phyloP scores from a whole-genome alignment of 371 early-diverging fungal species.

The Agmasoma carcini region DNA sequence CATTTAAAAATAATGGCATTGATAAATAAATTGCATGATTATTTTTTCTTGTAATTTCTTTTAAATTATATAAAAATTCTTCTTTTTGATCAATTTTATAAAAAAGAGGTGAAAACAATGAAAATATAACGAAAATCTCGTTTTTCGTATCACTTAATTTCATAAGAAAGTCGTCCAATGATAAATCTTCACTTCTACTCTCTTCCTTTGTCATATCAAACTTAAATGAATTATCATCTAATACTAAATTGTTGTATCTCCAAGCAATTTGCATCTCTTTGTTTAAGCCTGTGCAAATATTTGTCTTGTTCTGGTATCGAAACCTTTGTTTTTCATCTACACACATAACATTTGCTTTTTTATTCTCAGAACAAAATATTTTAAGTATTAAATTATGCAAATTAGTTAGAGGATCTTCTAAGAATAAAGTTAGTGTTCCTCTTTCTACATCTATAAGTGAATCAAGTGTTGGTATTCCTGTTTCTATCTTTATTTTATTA shows the following conservation, averaged over 20 bases:
- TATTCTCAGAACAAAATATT: not conserved
- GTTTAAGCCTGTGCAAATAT: not conserved
- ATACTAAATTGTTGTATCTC: not conserved
- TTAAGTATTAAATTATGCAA: slow-evolving; percentile 3
- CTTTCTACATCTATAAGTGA: not conserved
- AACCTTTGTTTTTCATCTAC: not conserved
- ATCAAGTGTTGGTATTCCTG: slow-evolving; percentile 13
- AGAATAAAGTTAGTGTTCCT: slow-evolving; percentile 1
- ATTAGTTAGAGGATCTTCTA: not conserved
- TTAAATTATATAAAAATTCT: not conserved
- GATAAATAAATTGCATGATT: slow-evolving; percentile 2
- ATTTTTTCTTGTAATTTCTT: slow-evolving; percentile 4
- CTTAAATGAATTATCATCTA: not conserved
- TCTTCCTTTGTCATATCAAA: not conserved
- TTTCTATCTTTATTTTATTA: too few species aligned
- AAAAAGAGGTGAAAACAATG: slow-evolving; percentile 11
- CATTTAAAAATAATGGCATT: not conserved
- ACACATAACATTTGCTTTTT: not conserved
- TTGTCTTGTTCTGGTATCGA: not conserved
- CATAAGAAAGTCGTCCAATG: not conserved
- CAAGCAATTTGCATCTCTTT: slow-evolving; percentile 1
- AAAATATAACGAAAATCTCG: not conserved
- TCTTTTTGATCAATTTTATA: not conserved
- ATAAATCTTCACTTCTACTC: not conserved
- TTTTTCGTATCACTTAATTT: not conserved